Conservation (phyloP, 129 eudicot species). For the Centella asiatica region DNA sequence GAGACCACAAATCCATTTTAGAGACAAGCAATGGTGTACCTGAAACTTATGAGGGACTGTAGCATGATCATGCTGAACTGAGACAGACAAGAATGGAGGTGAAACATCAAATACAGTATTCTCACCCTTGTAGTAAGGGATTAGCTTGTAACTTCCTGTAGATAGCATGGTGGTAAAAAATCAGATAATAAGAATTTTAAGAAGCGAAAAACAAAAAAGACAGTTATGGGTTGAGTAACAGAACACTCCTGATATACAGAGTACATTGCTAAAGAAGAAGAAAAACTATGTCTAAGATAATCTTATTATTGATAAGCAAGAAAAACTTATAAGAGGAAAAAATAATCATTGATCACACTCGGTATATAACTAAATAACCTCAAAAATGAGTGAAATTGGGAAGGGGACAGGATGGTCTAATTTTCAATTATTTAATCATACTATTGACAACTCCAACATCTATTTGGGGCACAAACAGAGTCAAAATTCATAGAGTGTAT, state of each 20-base stretch:
- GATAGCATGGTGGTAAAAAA: conserved; percentile 8
- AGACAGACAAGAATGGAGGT: conserved; percentile 63
- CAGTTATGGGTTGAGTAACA: not conserved
- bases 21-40: conserved; percentile 38
- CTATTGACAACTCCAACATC: too few species aligned
- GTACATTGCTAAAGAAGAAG: too few species aligned
- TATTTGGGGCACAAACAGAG: too few species aligned
- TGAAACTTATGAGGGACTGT: conserved; percentile 66
- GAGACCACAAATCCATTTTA: not conserved
- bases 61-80: conserved; percentile 79
- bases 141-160: conserved; percentile 77
- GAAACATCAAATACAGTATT: conserved; percentile 95
- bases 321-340: too few species aligned
- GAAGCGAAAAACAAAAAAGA: not conserved
- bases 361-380: too few species aligned
- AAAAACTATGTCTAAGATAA: too few species aligned
- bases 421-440: not conserved
- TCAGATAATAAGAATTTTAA: not conserved
- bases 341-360: too few species aligned
- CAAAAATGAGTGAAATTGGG: too few species aligned
- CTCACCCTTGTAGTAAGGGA: conserved; percentile 97
- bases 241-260: too few species aligned
- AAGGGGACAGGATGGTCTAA: not conserved
- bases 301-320: too few species aligned
- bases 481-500: too few species aligned